phyloP scores from a whole-genome alignment of 2,329 filamentous ascomycete genomes.

The Cladosporium sp. region DNA sequence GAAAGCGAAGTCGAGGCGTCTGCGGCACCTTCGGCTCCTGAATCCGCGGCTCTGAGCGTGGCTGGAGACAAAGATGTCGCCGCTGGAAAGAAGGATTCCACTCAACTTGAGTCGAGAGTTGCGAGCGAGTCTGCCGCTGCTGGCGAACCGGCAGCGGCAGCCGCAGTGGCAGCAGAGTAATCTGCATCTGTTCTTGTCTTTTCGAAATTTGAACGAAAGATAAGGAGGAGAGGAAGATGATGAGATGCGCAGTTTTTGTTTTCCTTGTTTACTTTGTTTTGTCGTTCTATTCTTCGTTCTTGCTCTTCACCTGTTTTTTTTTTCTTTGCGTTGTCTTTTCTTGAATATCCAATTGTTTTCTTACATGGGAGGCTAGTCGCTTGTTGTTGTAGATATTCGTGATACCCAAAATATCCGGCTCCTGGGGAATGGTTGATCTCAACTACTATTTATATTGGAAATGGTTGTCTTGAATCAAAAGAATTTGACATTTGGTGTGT shows the following conservation, averaged over 20 bases:
- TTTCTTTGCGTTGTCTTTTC: not conserved
- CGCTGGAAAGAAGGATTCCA: slow-evolving; percentile 13
- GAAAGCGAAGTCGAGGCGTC: slow-evolving; percentile 2
- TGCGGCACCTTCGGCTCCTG: not conserved
- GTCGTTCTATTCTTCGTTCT: not conserved
- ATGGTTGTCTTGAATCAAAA: not conserved
- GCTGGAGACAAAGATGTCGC: slow-evolving; percentile 2
- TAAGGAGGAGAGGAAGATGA: not conserved
- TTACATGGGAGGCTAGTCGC: not conserved
- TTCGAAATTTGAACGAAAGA: not conserved
- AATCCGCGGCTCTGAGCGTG: not conserved
- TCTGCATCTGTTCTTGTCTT: not conserved
- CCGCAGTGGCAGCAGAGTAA: not conserved
- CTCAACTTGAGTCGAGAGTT: slow-evolving; percentile 6
- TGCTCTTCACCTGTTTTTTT: not conserved
- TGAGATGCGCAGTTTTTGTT: not conserved
- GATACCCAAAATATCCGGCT: slow-evolving; percentile 10
- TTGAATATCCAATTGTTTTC: not conserved
- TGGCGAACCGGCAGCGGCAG: not conserved
- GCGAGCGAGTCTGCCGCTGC: not conserved
- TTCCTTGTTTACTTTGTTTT: slow-evolving; percentile 1
- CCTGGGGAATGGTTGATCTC: not conserved
- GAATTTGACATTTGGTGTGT: too few species aligned
- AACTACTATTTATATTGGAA: not conserved
- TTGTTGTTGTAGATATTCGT: slow-evolving; percentile 5